These are phyloP conservation scores for Corynespora cassiicola DNA, from an alignment of 2,329 filamentous ascomycete species.

Conservation along the genomic window DNA sequence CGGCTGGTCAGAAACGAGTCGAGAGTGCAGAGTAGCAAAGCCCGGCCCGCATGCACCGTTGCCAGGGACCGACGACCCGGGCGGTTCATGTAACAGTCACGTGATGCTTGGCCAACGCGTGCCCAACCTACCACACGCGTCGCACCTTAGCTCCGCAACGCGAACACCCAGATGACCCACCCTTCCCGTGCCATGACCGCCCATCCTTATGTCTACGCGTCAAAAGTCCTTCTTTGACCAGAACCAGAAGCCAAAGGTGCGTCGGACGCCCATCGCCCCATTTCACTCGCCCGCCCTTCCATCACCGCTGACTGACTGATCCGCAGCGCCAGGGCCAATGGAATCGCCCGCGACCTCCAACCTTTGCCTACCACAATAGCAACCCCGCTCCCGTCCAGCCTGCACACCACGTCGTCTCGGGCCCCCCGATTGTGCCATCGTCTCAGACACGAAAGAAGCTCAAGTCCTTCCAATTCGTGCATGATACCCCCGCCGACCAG, in stretches of 20 bases:
- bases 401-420: constrained; percentile 39
- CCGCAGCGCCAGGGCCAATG: constrained; percentile 36
- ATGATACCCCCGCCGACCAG: constrained; percentile 38
- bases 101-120: too few species aligned
- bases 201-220: constrained; percentile 50
- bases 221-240: constrained; percentile 62
- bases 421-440: constrained; percentile 56
- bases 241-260: constrained; percentile 51
- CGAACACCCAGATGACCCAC: too few species aligned
- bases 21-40: too few species aligned
- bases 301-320: background rate
- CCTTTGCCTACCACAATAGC: constrained; percentile 30
- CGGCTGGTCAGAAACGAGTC: too few species aligned
- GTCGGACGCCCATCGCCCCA: too few species aligned
- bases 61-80: too few species aligned
- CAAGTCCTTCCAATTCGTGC: constrained; percentile 60
- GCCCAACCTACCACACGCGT: too few species aligned
- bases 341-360: constrained; percentile 35
- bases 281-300: background rate
- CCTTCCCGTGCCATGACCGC: too few species aligned
- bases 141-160: too few species aligned
- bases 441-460: constrained; percentile 61
- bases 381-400: constrained; percentile 31
- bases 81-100: too few species aligned
- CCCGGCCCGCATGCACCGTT: too few species aligned